Base-by-base conservation (phyloP, 2,329 filamentous ascomycete species). In the Knoxdaviesia capensis region DNA sequence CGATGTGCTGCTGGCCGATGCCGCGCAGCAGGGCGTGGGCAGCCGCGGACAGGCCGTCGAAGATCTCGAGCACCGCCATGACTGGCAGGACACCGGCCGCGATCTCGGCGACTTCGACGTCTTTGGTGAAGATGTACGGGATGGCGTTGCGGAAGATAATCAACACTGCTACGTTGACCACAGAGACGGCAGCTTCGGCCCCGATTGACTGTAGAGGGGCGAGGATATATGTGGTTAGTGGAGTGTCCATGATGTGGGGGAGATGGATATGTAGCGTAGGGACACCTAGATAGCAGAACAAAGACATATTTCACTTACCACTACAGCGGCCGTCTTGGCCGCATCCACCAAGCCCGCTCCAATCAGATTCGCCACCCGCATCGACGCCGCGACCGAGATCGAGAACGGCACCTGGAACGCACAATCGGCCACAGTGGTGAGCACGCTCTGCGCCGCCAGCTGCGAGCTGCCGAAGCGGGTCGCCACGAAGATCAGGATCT, bases 361-460 rank as follows among this genome's bases (percentile, higher is more conserved):
- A 47, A 96, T 92, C 33, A 96, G 63, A 51, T 94, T 96, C 11
- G 87, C 88, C 9, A 94, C 75, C 1, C 88, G 77, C 0, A 88
- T 96, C 8, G 80, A 88, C 0, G 80, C 76, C 3, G 88, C 87
- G 44, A 96, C 88, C 32, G 80, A 83, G 46, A 94, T 72, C 0
- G 88, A 83, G 61, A 96, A 96, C 0, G 88, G 86, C 40, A 96
- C 77, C 57, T 94, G 85, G 63, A 86, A 96, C 0, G 82, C 84
- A 29, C 93, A 74, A 7, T 77, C 74, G 0, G 79, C 76, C 38
- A 94, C 65, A 0, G 81, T 90, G 28, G 79, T 72, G 3, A 96
- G 64, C 9, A 94, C 77, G 33, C 81, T 87, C 58, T 98, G 87
- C 0, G 90, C 87, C 0, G 88, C 88, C 1, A 96, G 71, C 46